phyloP scores from a whole-genome alignment of 805 yeast species.

The Barnettozyma sucrosica region DNA sequence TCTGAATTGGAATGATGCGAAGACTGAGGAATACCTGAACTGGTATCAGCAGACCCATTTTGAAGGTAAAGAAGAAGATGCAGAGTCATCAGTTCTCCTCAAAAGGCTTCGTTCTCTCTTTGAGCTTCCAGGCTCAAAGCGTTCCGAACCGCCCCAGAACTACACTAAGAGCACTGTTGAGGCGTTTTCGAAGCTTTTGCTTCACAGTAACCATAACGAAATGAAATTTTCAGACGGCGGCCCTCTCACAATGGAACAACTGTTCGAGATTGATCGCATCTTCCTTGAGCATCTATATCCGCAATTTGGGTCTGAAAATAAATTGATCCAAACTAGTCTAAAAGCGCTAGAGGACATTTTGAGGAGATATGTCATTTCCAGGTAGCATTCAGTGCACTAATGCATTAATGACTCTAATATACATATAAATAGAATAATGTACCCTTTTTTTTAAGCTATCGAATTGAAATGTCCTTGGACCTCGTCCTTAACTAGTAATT shows the following conservation, averaged over 20 bases:
- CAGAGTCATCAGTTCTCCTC: constrained; percentile 18
- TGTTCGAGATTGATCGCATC: neutral
- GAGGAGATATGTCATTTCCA: neutral
- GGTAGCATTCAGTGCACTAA: no score
- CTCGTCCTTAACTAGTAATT: neutral
- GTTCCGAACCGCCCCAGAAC: neutral
- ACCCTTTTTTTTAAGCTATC: no score
- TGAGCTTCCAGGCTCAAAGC: constrained; percentile 6
- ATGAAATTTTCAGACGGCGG: neutral
- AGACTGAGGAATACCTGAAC: constrained; percentile 41
- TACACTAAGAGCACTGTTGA: neutral
- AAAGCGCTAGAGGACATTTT: neutral
- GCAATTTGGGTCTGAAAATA: neutral
- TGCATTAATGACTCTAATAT: neutral
- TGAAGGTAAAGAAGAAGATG: constrained; percentile 18
- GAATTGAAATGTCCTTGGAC: no score
- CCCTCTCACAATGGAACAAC: neutral
- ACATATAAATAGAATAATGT: no score
- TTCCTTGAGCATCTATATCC: neutral
- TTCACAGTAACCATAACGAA: neutral
- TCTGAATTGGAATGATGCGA: constrained; percentile 41
- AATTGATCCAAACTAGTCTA: neutral
- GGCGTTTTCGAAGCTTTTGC: constrained; percentile 2
- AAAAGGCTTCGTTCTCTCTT: constrained; percentile 24
- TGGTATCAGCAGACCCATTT: constrained; percentile 36